phyloP scores from a whole-genome alignment of 257 asterid genomes.

The Gynochthodes officinalis region DNA sequence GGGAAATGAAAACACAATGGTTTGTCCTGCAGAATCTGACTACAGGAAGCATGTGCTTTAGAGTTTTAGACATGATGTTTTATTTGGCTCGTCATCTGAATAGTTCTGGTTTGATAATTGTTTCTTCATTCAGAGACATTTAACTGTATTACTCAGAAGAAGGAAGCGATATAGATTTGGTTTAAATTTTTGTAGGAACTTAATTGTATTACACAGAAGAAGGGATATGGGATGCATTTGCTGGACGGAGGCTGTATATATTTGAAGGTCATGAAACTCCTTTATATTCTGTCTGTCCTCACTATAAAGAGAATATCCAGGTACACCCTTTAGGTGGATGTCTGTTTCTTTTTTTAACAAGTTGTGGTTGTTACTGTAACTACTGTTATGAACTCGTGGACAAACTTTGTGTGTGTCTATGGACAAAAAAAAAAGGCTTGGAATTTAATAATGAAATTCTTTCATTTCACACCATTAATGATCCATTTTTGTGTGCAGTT shows the following conservation, averaged over 20 bases:
- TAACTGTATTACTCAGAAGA: not conserved
- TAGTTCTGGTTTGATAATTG: not conserved
- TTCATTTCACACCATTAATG: not conserved
- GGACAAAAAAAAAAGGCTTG: not conserved
- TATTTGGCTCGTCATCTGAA: not conserved
- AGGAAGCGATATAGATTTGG: not conserved
- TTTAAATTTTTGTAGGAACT: no score
- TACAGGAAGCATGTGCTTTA: no score
- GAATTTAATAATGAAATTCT: not conserved
- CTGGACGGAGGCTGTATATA: constrained; percentile 65
- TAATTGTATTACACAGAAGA: no score
- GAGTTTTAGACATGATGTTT: not conserved
- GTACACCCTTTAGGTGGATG: constrained; percentile 22
- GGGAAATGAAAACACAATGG: not conserved
- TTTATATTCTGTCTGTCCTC: constrained; percentile 92
- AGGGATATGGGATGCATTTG: constrained; percentile 95
- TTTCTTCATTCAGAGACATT: not conserved
- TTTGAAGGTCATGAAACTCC: constrained; percentile 97
- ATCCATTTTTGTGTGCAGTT: constrained; percentile 48
- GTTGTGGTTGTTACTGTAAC: not conserved
- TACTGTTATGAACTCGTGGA: not conserved
- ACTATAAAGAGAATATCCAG: constrained; percentile 86
- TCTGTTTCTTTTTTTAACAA: not conserved
- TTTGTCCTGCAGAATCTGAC: not conserved
- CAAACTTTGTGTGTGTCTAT: not conserved